Evolutionary conservation across 2,329 filamentous ascomycete genomes (phyloP).

Genomic region (Pyricularia sp.): DNA sequence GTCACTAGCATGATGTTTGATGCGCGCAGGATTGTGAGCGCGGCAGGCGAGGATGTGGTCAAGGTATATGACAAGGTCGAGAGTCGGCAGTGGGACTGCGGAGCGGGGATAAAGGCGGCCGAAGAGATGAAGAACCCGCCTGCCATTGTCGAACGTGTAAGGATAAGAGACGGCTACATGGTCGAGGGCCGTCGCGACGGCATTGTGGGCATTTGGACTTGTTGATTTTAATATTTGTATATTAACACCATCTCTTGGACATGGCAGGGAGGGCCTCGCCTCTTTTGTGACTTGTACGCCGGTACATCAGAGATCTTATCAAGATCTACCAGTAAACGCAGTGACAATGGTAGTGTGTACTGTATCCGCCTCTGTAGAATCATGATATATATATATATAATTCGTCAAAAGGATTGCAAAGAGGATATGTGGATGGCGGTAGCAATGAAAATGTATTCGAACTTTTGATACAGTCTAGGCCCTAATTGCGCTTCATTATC

Average conservation of each 20-base stretch:
- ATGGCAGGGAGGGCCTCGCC: not conserved
- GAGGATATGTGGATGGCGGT: not conserved
- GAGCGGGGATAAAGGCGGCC: constrained; percentile 60
- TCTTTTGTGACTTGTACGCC: not conserved
- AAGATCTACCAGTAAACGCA: not conserved
- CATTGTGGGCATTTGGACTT: constrained; percentile 82
- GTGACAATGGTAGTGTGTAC: not conserved
- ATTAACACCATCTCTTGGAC: not conserved
- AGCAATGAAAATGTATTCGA: not conserved
- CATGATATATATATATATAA: not conserved
- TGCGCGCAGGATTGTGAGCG: constrained; percentile 72
- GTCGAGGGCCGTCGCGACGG: constrained; percentile 83
- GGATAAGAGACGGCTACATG: constrained; percentile 87
- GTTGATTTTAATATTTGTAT: constrained; percentile 20
- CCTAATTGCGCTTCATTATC: constrained; percentile 2
- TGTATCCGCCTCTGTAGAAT: not conserved
- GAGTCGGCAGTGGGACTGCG: constrained; percentile 91
- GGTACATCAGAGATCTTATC: not conserved
- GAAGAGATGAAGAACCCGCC: constrained; percentile 47
- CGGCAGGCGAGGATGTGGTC: constrained; percentile 82
- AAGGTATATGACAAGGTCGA: constrained; percentile 99
- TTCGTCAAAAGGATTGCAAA: not conserved
- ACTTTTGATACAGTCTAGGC: constrained; percentile 1
- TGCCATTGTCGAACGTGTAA: constrained; percentile 67
- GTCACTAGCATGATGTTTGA: constrained; percentile 98